A percentile compares a stretch with the other conserved stretches of the same genome.
Conservation (phyloP, 805 yeast genomes). For the Candida corydali region DNA sequence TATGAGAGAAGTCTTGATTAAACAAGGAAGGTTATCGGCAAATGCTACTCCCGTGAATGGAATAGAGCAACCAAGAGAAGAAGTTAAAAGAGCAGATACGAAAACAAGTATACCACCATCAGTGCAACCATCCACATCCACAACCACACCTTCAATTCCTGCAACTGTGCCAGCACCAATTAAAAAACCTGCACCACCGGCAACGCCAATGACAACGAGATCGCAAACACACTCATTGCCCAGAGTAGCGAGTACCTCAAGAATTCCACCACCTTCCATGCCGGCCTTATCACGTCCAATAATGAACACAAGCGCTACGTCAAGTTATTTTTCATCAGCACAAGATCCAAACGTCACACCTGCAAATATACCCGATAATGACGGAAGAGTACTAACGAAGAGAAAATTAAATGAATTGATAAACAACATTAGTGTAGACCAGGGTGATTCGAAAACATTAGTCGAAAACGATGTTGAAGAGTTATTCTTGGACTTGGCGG, state of each 20-base stretch:
- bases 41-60: constrained; percentile 10
- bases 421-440: constrained; percentile 73
- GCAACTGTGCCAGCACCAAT: constrained; percentile 1
- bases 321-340: constrained; percentile 41
- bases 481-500: constrained; percentile 84
- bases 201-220: constrained; percentile 5
- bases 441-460: constrained; percentile 83
- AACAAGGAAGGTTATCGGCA: constrained; percentile 20
- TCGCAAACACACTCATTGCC: constrained; percentile 5
- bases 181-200: constrained; percentile 1
- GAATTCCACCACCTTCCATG: not conserved
- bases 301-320: constrained; percentile 67
- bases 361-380: constrained; percentile 45
- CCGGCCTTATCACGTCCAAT: constrained; percentile 2
- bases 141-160: constrained; percentile 3
- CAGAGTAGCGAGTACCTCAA: constrained; percentile 5
- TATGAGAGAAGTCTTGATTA: constrained; percentile 38
- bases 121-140: not conserved
- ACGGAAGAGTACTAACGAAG: constrained; percentile 81
- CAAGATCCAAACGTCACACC: constrained; percentile 19
- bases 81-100: not conserved
- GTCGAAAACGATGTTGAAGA: constrained; percentile 97
- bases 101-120: not conserved
- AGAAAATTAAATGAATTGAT: constrained; percentile 87
- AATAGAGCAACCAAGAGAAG: not conserved